phyloP scores from a whole-genome alignment of 1,284 basidiomycete species.

The Irpex sp. region DNA sequence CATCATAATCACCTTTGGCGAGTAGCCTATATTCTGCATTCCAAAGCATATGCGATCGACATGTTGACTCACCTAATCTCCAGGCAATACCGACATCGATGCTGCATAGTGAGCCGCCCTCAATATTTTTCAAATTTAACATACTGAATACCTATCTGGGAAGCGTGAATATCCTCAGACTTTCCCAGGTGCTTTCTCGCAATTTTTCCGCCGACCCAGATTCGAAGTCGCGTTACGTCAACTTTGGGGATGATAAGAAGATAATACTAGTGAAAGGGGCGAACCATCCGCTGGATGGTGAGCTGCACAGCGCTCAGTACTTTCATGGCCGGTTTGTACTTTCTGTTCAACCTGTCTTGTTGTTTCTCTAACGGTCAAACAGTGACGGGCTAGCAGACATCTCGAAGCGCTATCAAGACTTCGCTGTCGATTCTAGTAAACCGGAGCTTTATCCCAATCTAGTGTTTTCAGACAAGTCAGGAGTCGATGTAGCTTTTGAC shows the following conservation, averaged over 20 bases:
- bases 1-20: conserved; percentile 77
- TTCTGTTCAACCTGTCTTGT: neutral
- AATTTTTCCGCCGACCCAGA: conserved; percentile 63
- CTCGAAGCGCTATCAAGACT: conserved; percentile 69
- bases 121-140: neutral
- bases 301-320: conserved; percentile 79
- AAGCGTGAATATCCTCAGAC: conserved; percentile 75
- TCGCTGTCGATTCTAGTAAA: conserved; percentile 41
- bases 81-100: conserved; percentile 70
- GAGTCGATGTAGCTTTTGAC: conserved; percentile 65
- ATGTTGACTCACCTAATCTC: conserved; percentile 8
- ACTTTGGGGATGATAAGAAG: conserved; percentile 43
- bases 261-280: conserved; percentile 70
- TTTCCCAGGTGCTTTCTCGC: conserved; percentile 67
- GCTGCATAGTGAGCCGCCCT: conserved; percentile 48
- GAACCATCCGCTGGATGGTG: conserved; percentile 73
- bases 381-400: conserved; percentile 85
- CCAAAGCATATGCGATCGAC: neutral
- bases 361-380: conserved; percentile 12
- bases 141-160: conserved; percentile 21
- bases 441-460: conserved; percentile 44
- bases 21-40: conserved; percentile 15
- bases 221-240: conserved; percentile 56
- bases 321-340: conserved; percentile 69
- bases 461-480: conserved; percentile 43